Evolutionary conservation across 768 basidiomycete species (phyloP), one percentile per base, ranked within the genome.

Genomic region (Leccinum variicolor): DNA sequence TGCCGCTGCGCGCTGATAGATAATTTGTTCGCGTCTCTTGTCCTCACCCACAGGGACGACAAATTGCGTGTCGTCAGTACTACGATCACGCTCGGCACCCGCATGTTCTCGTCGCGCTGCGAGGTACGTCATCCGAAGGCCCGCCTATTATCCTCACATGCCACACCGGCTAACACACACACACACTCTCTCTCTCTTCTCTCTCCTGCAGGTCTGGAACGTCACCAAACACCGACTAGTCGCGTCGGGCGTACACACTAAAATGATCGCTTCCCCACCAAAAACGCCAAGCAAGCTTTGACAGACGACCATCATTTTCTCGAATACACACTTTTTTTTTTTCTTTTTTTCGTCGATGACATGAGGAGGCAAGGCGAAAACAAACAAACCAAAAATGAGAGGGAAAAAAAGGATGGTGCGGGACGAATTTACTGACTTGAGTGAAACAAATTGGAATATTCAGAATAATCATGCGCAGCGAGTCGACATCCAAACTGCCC

Each of bases 201-300:
- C n/a, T n/a, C 19, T 43, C 2, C 19, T 7, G 6, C 48, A 85
- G 84, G 80, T 86, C 29, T 85, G 84, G 84, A 84, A 80, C 54
- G 67, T 68, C 10, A 83, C 79, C 2, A 72, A 77, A 57, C 79
- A 77, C 56, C 78, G 82, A 14, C 69, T 86, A 4, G 79, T 82
- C 10, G 79, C 78, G 6, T 83, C 84, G 1, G 84, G 81, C 1
- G 75, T 78, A 1, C 83, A 84, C 49, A 75, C 79, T 54, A 84
- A 83, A 59, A 84, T 84, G 83, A 64, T 70, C 25, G 77, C 83
- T 1, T 80, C 81, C 10, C 10, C 47, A 17, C 50, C 57, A 36
- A 56, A 21, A 17, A 34, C 17, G 13, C 23, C 50, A 19, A 64
- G 57, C 46, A 71, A 65, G 41, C 66, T 64, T 19, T 70, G 50